Percentiles rank a stretch among this genome's conserved stretches.
Evolutionary conservation across 768 basidiomycete species (phyloP).

Genomic region (Ramaria sp.): DNA sequence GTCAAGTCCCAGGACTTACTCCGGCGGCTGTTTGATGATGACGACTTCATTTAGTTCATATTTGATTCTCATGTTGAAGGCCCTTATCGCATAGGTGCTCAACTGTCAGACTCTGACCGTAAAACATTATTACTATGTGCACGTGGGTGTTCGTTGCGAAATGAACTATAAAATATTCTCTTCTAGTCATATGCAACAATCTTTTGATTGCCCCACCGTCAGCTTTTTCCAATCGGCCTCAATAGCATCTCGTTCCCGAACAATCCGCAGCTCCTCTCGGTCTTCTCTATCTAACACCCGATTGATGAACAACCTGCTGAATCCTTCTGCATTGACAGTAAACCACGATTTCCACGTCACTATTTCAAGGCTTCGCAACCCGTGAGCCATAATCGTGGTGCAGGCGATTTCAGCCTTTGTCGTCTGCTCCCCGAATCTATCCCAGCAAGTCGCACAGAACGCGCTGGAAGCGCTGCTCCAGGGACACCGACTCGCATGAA

Average conservation of each 20-base stretch:
- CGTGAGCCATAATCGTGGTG: slow-evolving; percentile 4
- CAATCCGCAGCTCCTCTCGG: not conserved
- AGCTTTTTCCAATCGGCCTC: slow-evolving; percentile 5
- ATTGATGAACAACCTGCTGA: slow-evolving; percentile 4
- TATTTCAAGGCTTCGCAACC: not conserved
- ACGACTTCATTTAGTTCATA: no score
- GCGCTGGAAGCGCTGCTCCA: slow-evolving; percentile 6
- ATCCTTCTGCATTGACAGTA: slow-evolving; percentile 4
- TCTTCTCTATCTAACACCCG: not conserved
- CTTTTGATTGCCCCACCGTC: not conserved
- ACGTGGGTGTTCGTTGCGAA: no score
- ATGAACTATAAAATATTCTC: no score
- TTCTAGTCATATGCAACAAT: not conserved
- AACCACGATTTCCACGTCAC: slow-evolving; percentile 9
- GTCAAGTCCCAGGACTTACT: not conserved
- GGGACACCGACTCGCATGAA: slow-evolving; percentile 4
- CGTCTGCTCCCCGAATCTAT: slow-evolving; percentile 4
- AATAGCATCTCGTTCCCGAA: slow-evolving; percentile 3
- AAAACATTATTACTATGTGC: no score
- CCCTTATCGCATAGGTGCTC: no score
- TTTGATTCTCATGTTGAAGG: no score
- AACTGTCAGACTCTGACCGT: no score
- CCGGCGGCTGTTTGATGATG: not conserved
- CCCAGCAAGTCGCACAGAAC: slow-evolving; percentile 7
- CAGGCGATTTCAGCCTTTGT: slow-evolving; percentile 6